A percentile compares a stretch with the other conserved stretches of the same genome.
phyloP scores from a whole-genome alignment of 169 alveolate species.

The Plasmodium vivax region DNA sequence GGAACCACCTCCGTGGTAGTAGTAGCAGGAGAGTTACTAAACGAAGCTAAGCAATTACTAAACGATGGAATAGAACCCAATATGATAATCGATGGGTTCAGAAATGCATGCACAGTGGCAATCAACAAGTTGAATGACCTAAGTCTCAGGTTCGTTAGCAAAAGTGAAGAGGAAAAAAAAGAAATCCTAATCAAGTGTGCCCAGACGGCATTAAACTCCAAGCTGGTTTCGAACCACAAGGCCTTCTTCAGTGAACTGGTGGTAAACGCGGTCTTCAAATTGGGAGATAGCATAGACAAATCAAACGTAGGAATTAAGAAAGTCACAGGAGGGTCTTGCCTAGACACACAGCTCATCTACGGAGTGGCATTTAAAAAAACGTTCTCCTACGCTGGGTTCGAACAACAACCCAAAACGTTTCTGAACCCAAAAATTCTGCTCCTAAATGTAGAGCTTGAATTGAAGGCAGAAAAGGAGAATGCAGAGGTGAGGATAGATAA shows the following conservation, averaged over 20 bases:
- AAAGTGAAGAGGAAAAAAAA: conserved; percentile 87
- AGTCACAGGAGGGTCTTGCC: conserved; percentile 96
- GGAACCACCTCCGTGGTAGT: conserved; percentile 97
- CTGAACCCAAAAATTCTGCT: conserved; percentile 94
- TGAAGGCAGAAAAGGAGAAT: conserved; percentile 98
- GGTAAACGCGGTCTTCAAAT: conserved; percentile 95
- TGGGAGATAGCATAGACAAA: conserved; percentile 94
- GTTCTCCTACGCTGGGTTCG: conserved; percentile 99
- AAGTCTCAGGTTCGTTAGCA: conserved; percentile 80
- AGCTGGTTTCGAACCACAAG: conserved; percentile 94
- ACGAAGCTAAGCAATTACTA: conserved; percentile 94
- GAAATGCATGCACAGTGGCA: conserved; percentile 92
- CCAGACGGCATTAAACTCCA: conserved; percentile 97
- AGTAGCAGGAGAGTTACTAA: conserved; percentile 96
- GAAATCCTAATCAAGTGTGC: conserved; percentile 95
- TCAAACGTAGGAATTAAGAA: conserved; percentile 96
- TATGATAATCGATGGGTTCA: conserved; percentile 94
- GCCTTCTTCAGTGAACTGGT: conserved; percentile 95
- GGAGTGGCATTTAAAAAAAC: conserved; percentile 99
- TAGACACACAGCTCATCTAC: conserved; percentile 93
- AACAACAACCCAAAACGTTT: conserved; percentile 97
- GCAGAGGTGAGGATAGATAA: conserved; percentile 97
- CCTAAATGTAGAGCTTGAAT: conserved; percentile 96
- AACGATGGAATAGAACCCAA: conserved; percentile 97
- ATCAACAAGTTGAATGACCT: conserved; percentile 81